Conservation (phyloP, 1,139 yeast species). For the Yamadazyma atmosphaerica region DNA sequence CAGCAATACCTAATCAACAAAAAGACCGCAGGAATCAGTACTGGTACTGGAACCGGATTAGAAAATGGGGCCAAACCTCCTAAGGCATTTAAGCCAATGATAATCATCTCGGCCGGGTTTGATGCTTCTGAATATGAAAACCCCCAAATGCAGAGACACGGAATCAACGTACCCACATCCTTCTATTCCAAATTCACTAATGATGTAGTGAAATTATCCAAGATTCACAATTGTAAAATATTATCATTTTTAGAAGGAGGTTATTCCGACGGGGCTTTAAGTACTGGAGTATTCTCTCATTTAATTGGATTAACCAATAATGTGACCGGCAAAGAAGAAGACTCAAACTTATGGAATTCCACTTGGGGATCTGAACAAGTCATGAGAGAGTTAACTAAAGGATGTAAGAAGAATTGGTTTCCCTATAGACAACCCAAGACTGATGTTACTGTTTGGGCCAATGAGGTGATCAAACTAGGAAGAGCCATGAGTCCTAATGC, state of each 20-base stretch:
- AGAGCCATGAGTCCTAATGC: slow-evolving; percentile 68
- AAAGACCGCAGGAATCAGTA: slow-evolving; percentile 6
- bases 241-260: slow-evolving; percentile 84
- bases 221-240: slow-evolving; percentile 61
- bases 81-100: slow-evolving; percentile 66
- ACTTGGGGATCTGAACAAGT: slow-evolving; percentile 65
- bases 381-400: slow-evolving; percentile 65
- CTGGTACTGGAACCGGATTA: slow-evolving; percentile 13
- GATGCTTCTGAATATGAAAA: slow-evolving; percentile 88
- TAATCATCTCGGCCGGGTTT: slow-evolving; percentile 81
- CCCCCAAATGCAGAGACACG: slow-evolving; percentile 83
- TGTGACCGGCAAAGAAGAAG: slow-evolving; percentile 15
- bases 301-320: slow-evolving; percentile 55
- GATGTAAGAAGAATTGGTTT: slow-evolving; percentile 69
- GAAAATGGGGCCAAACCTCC: slow-evolving; percentile 34
- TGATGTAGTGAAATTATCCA: slow-evolving; percentile 69
- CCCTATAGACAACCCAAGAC: slow-evolving; percentile 52
- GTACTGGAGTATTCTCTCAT: slow-evolving; percentile 81
- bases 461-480: slow-evolving; percentile 66
- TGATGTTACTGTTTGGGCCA: slow-evolving; percentile 61
- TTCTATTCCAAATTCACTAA: slow-evolving; percentile 74
- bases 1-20: slow-evolving; percentile 25
- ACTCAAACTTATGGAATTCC: slow-evolving; percentile 50
- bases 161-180: slow-evolving; percentile 79
- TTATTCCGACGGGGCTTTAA: slow-evolving; percentile 78